Evolutionary conservation across 371 early-diverging fungal species (phyloP).

Genomic region (Mortierella sp.): DNA sequence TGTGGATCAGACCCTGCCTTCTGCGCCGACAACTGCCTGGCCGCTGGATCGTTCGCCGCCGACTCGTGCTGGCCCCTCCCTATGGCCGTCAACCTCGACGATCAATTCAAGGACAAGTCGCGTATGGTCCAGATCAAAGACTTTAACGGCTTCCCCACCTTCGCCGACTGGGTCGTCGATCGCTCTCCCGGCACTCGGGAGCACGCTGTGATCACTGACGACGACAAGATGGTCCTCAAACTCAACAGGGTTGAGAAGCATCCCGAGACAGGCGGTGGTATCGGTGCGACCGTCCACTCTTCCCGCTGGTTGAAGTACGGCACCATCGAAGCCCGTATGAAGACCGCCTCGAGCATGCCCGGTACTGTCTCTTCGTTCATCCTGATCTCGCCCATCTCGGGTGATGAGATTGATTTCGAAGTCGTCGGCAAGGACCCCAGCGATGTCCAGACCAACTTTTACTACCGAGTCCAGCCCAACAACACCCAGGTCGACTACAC

Average conservation of each 20-base stretch:
- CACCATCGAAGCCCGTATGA: constrained; percentile 68
- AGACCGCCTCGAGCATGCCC: constrained; percentile 60
- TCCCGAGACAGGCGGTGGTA: constrained; percentile 61
- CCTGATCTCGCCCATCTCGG: constrained; percentile 56
- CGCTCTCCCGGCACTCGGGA: constrained; percentile 58
- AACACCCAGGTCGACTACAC: constrained; percentile 58
- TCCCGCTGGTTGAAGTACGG: constrained; percentile 65
- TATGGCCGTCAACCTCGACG: constrained; percentile 60
- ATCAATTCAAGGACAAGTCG: constrained; percentile 51
- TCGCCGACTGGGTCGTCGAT: constrained; percentile 64
- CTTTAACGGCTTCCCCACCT: constrained; percentile 64
- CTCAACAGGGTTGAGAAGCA: constrained; percentile 59
- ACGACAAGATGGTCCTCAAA: constrained; percentile 60
- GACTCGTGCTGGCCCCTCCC: constrained; percentile 69
- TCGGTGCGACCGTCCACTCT: constrained; percentile 69
- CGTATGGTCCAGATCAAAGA: constrained; percentile 59
- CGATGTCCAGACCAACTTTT: constrained; percentile 76
- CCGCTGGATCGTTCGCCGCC: constrained; percentile 62
- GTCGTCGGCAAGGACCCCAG: constrained; percentile 68
- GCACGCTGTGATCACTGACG: constrained; percentile 60
- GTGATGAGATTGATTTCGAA: constrained; percentile 85
- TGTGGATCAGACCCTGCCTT: constrained; percentile 51
- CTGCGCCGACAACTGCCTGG: constrained; percentile 62
- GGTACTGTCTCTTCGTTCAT: constrained; percentile 83
- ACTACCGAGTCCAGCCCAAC: constrained; percentile 67